Conservation (phyloP, 2,329 filamentous ascomycete species). For the Microdochium bolleyi region DNA sequence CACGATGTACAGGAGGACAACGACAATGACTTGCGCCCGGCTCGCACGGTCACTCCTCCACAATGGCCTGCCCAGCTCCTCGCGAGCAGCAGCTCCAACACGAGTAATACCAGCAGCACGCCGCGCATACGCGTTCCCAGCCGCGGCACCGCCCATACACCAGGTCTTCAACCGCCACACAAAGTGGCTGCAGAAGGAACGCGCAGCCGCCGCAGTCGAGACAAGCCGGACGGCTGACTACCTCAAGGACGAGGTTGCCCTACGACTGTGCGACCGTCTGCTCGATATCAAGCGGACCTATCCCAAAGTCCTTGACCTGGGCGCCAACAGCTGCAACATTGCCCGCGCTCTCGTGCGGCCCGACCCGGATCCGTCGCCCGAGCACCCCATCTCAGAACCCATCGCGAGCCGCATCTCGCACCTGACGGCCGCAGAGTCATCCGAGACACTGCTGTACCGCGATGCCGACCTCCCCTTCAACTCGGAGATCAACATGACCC, state of each 20-base stretch:
- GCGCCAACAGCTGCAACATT: constrained; percentile 93
- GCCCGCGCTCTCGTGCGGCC: constrained; percentile 69
- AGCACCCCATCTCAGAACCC: constrained; percentile 52
- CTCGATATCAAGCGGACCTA: constrained; percentile 90
- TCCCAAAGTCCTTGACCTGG: constrained; percentile 78
- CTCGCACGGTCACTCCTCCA: not conserved
- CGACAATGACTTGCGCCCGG: not conserved
- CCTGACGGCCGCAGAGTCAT: constrained; percentile 77
- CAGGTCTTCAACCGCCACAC: constrained; percentile 85
- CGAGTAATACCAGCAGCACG: constrained; percentile 12
- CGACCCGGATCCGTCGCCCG: constrained; percentile 54
- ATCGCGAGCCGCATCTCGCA: constrained; percentile 64
- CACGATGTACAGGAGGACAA: not conserved
- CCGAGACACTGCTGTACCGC: constrained; percentile 67
- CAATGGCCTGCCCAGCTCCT: not conserved
- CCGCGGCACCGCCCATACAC: constrained; percentile 67
- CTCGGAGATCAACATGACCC: constrained; percentile 59
- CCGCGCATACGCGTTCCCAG: constrained; percentile 68
- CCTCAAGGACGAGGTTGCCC: constrained; percentile 84
- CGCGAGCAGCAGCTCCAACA: constrained; percentile 3
- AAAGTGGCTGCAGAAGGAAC: constrained; percentile 89
- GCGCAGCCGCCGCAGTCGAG: constrained; percentile 64
- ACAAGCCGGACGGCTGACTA: constrained; percentile 80
- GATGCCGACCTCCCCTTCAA: constrained; percentile 73
- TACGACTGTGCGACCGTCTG: constrained; percentile 74